Conservation (phyloP, 1,284 basidiomycete genomes). For the Papiliotrema laurentii region DNA sequence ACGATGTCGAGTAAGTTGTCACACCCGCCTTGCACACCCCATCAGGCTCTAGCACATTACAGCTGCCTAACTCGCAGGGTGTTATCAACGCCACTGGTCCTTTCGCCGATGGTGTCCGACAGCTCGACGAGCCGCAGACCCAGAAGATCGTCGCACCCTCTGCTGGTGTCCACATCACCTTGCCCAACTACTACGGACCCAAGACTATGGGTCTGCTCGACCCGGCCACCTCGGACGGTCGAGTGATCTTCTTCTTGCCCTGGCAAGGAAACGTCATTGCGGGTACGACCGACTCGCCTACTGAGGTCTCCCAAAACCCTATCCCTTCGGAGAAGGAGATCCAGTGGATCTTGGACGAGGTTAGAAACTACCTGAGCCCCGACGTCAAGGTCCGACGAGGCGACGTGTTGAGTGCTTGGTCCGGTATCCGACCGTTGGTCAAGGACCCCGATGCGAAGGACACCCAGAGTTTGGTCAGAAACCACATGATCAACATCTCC, state of each 20-base stretch:
- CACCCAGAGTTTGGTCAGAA: slow-evolving; percentile 86
- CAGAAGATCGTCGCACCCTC: slow-evolving; percentile 88
- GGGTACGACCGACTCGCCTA: slow-evolving; percentile 89
- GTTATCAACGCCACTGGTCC: slow-evolving; percentile 97
- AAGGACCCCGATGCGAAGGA: slow-evolving; percentile 73
- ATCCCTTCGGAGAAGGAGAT: slow-evolving; percentile 89
- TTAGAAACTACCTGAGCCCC: slow-evolving; percentile 74
- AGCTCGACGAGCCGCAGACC: slow-evolving; percentile 76
- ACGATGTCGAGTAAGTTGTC: slow-evolving; percentile 62
- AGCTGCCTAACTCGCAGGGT: slow-evolving; percentile 57
- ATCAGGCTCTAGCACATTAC: no score
- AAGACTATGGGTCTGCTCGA: slow-evolving; percentile 93
- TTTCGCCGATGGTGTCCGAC: slow-evolving; percentile 81
- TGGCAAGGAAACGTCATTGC: slow-evolving; percentile 99
- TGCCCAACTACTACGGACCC: slow-evolving; percentile 95
- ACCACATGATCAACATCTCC: slow-evolving; percentile 87
- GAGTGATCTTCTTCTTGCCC: slow-evolving; percentile 97
- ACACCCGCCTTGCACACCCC: no score
- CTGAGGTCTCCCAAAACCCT: slow-evolving; percentile 72
- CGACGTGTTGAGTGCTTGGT: slow-evolving; percentile 97
- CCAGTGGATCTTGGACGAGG: slow-evolving; percentile 90
- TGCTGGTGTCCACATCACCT: slow-evolving; percentile 91
- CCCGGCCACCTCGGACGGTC: slow-evolving; percentile 90
- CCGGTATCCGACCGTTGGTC: slow-evolving; percentile 83
- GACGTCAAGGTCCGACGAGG: slow-evolving; percentile 92